Evolutionary conservation across 2,329 filamentous ascomycete genomes (phyloP).

Genomic region (Pyrenophora graminea): DNA sequence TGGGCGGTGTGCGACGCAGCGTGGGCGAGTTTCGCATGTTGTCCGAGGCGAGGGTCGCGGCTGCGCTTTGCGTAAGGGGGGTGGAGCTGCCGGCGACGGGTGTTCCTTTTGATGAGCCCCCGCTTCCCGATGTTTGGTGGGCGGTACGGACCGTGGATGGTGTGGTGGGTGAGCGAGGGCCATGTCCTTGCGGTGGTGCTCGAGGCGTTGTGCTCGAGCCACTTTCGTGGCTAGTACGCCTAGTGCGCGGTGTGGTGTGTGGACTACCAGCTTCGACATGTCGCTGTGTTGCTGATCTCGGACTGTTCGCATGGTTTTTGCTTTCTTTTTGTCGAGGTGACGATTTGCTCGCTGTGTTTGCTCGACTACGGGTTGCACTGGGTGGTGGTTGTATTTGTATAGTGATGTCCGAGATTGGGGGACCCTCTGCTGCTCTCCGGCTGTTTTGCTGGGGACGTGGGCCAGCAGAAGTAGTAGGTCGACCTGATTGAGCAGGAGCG

Average conservation of each 20-base stretch:
- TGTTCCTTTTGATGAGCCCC: slow-evolving; percentile 35
- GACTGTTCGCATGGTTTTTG: slow-evolving; percentile 34
- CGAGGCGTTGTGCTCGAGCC: slow-evolving; percentile 40
- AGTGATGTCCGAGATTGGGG: slow-evolving; percentile 27
- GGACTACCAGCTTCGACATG: slow-evolving; percentile 33
- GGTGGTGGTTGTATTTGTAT: slow-evolving; percentile 25
- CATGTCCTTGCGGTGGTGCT: slow-evolving; percentile 33
- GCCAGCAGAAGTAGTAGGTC: slow-evolving; percentile 14
- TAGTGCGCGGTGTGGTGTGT: slow-evolving; percentile 39
- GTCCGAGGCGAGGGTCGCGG: slow-evolving; percentile 33
- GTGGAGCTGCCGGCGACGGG: slow-evolving; percentile 29
- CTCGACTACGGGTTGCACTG: slow-evolving; percentile 31
- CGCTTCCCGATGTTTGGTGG: slow-evolving; percentile 32
- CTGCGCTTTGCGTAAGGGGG: slow-evolving; percentile 37
- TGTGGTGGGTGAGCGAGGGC: slow-evolving; percentile 38
- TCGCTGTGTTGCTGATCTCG: slow-evolving; percentile 31
- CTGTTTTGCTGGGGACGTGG: slow-evolving; percentile 31
- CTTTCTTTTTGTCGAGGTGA: slow-evolving; percentile 26
- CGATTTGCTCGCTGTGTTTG: slow-evolving; percentile 33
- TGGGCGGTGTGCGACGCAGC: slow-evolving; percentile 38
- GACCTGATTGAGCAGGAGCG: slow-evolving; percentile 9
- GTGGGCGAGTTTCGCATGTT: slow-evolving; percentile 34
- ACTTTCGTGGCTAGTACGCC: slow-evolving; percentile 37
- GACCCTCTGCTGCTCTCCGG: slow-evolving; percentile 32
- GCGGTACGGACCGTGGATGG: slow-evolving; percentile 40